Evolutionary conservation across 768 basidiomycete species (phyloP).

Genomic region (Collybiopsis confluens): DNA sequence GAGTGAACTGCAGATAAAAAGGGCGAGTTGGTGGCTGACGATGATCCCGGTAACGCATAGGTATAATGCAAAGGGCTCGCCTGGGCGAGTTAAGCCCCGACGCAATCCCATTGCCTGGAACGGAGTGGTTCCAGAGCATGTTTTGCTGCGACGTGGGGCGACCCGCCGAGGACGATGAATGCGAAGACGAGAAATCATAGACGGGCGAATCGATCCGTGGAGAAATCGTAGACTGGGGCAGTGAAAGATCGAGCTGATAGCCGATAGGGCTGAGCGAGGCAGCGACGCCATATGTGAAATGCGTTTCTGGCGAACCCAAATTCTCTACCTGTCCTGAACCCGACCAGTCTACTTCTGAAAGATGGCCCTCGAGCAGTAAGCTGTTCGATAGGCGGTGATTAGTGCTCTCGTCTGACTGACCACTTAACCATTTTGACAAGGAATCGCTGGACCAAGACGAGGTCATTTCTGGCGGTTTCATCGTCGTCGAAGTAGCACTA

Average conservation of each 20-base stretch:
- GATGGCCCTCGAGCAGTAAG: neutral
- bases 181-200: neutral
- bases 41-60: neutral
- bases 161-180: neutral
- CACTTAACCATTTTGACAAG: neutral
- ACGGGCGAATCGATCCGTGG: neutral
- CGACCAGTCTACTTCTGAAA: neutral
- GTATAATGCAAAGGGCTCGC: neutral
- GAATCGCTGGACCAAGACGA: constrained; percentile 7
- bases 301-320: neutral
- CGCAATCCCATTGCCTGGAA: neutral
- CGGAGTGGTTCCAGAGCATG: neutral
- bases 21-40: neutral
- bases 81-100: neutral
- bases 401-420: neutral
- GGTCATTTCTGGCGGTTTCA: neutral
- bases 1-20: constrained; percentile 3
- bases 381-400: neutral
- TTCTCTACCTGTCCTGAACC: neutral
- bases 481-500: neutral
- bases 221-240: neutral
- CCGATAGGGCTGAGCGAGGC: neutral
- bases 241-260: neutral
- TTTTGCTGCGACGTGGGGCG: neutral
- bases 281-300: neutral